Conservation (phyloP, 2,329 filamentous ascomycete species). For the Alternaria sp. region DNA sequence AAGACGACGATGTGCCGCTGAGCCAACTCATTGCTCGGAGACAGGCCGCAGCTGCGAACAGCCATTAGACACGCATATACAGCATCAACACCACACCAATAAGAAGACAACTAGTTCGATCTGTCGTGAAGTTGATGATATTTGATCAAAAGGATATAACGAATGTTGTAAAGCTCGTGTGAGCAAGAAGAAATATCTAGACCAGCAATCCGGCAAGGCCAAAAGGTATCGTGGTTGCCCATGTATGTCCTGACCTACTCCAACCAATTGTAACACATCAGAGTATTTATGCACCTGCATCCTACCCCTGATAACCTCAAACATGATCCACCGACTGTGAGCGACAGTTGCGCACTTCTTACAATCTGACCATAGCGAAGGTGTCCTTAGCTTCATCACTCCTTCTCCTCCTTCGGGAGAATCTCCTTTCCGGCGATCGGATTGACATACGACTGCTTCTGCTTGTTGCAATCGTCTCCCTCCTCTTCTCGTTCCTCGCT, state of each 20-base stretch:
- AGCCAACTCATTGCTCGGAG: conserved; percentile 64
- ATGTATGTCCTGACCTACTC: conserved; percentile 9
- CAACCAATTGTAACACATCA: conserved; percentile 4
- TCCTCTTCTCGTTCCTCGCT: neutral
- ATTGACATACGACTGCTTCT: conserved; percentile 16
- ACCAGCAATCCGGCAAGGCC: conserved; percentile 20
- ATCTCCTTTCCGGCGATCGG: conserved; percentile 22
- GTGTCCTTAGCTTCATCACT: neutral
- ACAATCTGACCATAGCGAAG: conserved; percentile 28
- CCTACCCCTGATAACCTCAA: conserved; percentile 1
- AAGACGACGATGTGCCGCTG: conserved; percentile 72
- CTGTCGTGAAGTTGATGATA: neutral
- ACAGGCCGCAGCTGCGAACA: conserved; percentile 11
- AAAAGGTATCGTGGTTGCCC: conserved; percentile 15
- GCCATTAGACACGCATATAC: neutral
- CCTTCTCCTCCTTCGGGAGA: neutral
- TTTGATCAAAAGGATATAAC: conserved; percentile 5
- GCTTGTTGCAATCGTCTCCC: conserved; percentile 6
- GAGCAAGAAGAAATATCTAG: conserved; percentile 31
- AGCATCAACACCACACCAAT: neutral
- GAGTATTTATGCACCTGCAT: neutral
- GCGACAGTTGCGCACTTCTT: conserved; percentile 6
- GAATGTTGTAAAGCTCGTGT: conserved; percentile 21
- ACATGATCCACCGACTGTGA: conserved; percentile 3
- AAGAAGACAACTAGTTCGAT: neutral